A percentile compares a stretch with the other conserved stretches of the same genome.
phyloP scores from a whole-genome alignment of 2,329 filamentous ascomycete genomes.

The Cytospora piceae region DNA sequence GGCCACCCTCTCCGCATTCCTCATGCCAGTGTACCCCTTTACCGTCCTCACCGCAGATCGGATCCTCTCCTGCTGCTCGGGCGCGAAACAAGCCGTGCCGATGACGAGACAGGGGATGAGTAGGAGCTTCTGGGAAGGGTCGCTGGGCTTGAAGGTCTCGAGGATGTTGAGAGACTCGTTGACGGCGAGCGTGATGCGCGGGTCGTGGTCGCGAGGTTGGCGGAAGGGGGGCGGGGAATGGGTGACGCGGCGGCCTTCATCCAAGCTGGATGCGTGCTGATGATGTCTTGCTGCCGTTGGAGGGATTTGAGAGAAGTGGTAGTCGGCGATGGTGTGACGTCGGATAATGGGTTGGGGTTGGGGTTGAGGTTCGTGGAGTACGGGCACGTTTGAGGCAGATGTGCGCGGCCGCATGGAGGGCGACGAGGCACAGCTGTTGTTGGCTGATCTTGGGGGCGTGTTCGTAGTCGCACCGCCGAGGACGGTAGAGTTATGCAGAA shows the following conservation, averaged over 20 bases:
- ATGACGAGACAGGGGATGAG: slow-evolving; percentile 64
- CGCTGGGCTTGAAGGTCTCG: slow-evolving; percentile 58
- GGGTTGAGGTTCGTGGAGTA: slow-evolving; percentile 8
- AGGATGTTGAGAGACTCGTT: slow-evolving; percentile 60
- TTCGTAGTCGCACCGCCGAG: slow-evolving; percentile 30
- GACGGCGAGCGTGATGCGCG: slow-evolving; percentile 57
- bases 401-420: slow-evolving; percentile 36
- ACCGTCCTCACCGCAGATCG: slow-evolving; percentile 54
- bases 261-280: slow-evolving; percentile 31
- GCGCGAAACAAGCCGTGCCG: slow-evolving; percentile 62
- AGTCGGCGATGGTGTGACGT: slow-evolving; percentile 35
- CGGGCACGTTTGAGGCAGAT: slow-evolving; percentile 24
- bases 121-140: slow-evolving; percentile 62
- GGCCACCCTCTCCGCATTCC: slow-evolving; percentile 58
- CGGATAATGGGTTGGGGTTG: slow-evolving; percentile 28
- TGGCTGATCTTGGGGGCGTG: slow-evolving; percentile 38
- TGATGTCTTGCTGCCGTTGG: slow-evolving; percentile 28
- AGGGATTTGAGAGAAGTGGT: slow-evolving; percentile 32
- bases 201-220: slow-evolving; percentile 53
- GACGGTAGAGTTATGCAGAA: slow-evolving; percentile 29
- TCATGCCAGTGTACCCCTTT: slow-evolving; percentile 62
- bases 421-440: slow-evolving; percentile 43
- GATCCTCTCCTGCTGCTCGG: slow-evolving; percentile 56
- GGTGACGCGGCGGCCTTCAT: slow-evolving; percentile 31
- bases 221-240: slow-evolving; percentile 52